Base-by-base conservation (phyloP, 2,329 filamentous ascomycete species). In the Colletotrichum spinosum region DNA sequence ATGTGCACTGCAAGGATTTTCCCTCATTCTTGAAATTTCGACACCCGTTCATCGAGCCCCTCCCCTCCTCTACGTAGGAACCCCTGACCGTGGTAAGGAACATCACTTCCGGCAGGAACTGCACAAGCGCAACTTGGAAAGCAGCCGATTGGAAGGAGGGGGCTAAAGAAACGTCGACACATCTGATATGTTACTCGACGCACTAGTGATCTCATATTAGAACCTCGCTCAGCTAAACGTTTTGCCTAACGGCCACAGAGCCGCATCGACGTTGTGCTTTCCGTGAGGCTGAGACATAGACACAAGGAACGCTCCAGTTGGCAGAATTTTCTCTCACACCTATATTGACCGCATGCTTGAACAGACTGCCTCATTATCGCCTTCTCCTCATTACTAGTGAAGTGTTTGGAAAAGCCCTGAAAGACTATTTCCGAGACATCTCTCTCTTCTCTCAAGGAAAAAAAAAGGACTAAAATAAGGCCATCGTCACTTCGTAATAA, bases 351-450 rank as follows among this genome's bases (percentile, higher is more conserved):
- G 25, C 44, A 17, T 11, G 44, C 15, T 11, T 45, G 62, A 56
- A 37, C 41, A 62, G 42, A 57, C 52, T 62, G 53, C 58, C 17
- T 52, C 46, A 62, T 62, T 65, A 62, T 45, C n/a, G 15, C 35
- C 52, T 25, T 52, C 41, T n/a, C 48, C 53, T 34, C 57, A 37
- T 62, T 60, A 60, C 49, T 52, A 39, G 13, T 34, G 51, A 37
- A 51, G 15, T 42, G 39, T 44, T 35, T 15, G 41, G 10, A 12
- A 2, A 6, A 35, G 53, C 42, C 41, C 58, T 35, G 46, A 41
- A 9, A 56, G 42, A 44, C 37, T 25, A 25, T 25, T 39, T 13
- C 37, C 17, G 6, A 45, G 17, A 53, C 38, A 53, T n/a, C 33
- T 17, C 25, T 17, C 50, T 46, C 46, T 25, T 25, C 46, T 25